phyloP scores from a whole-genome alignment of 306 rosid species.

The Cucumis melo region DNA sequence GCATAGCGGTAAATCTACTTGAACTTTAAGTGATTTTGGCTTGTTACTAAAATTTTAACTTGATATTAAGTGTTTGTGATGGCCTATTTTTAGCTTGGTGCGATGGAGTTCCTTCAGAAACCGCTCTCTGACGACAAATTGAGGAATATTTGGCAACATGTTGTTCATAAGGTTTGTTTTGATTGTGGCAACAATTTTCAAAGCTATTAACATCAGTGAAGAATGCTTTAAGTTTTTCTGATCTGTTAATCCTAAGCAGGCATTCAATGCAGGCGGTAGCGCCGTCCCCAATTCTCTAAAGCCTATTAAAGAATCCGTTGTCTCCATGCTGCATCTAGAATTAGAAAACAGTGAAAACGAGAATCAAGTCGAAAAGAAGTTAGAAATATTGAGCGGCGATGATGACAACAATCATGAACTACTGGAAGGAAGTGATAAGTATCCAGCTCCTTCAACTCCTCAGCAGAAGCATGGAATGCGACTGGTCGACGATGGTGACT shows the following conservation, averaged over 20 bases:
- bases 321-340: slow-evolving; percentile 37
- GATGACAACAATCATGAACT: slow-evolving; percentile 39
- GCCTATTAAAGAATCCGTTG: slow-evolving; percentile 55
- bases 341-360: slow-evolving; percentile 22
- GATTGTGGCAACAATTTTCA: neutral
- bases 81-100: slow-evolving; percentile 63
- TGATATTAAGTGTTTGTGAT: neutral
- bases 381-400: slow-evolving; percentile 18
- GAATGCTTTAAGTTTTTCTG: slow-evolving; percentile 12
- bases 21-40: neutral
- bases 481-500: slow-evolving; percentile 68
- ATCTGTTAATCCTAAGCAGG: slow-evolving; percentile 47
- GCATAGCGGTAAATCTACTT: slow-evolving; percentile 56
- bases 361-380: slow-evolving; percentile 20
- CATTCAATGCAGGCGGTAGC: slow-evolving; percentile 58
- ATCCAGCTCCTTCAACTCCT: slow-evolving; percentile 96
- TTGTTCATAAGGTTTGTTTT: slow-evolving; percentile 79
- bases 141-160: slow-evolving; percentile 97
- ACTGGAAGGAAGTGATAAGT: slow-evolving; percentile 55
- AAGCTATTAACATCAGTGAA: neutral
- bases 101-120: slow-evolving; percentile 76
- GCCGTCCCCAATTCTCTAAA: slow-evolving; percentile 32
- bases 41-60: too few species aligned
- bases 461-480: slow-evolving; percentile 71
- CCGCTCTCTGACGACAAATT: slow-evolving; percentile 90